Percentiles rank a stretch among this genome's conserved stretches.
These are phyloP conservation scores for Cladosporium phlei DNA, from an alignment of 2,329 filamentous ascomycete species.

Conservation along the genomic window DNA sequence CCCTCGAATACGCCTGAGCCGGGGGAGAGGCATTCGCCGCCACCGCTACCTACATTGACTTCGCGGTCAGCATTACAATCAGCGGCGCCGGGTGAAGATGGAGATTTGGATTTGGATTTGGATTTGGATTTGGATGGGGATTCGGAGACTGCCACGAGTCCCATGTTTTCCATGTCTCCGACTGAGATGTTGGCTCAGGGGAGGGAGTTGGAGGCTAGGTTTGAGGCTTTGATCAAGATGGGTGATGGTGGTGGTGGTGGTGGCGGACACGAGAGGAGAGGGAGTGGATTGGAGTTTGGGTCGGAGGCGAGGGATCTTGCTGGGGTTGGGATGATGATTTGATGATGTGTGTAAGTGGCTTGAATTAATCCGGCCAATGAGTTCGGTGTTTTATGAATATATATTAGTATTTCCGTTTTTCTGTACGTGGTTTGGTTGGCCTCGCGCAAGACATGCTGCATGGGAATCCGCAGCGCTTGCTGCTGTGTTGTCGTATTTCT, in stretches of 20 bases:
- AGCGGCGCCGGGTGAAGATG: no score
- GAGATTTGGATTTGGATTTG: no score
- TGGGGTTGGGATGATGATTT: background rate
- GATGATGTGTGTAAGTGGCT: no score
- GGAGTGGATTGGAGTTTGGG: background rate
- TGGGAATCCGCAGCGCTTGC: no score
- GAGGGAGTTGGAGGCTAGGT: conserved; percentile 3
- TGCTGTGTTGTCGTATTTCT: background rate
- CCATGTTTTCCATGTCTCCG: background rate
- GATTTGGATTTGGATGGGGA: no score
- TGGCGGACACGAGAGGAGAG: background rate
- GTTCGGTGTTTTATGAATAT: no score
- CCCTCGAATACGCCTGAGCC: conserved; percentile 21
- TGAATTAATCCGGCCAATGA: no score
- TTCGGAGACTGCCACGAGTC: no score
- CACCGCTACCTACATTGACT: background rate
- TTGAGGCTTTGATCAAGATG: background rate
- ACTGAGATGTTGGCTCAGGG: background rate
- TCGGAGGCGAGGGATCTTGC: background rate
- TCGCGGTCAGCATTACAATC: background rate
- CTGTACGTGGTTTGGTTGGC: no score
- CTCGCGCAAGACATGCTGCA: no score
- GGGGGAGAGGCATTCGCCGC: background rate
- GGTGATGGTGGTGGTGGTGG: no score
- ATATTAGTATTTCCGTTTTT: no score